phyloP scores from a whole-genome alignment of 2,329 filamentous ascomycete species.

The Microsporum ferrugineum region DNA sequence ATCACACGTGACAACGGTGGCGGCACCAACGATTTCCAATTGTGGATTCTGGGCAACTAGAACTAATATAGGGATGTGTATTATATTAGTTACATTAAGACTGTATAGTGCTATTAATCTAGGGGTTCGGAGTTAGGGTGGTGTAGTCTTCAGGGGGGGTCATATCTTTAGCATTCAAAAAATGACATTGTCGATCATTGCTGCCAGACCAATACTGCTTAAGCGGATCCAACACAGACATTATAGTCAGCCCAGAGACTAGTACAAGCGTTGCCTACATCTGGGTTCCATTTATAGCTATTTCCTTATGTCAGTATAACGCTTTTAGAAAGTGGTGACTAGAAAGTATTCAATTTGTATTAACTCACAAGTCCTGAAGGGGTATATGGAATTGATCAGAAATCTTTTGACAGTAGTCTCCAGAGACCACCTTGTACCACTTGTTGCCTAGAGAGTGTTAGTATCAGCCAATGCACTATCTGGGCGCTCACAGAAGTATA shows the following conservation, averaged over 20 bases:
- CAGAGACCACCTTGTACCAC: neutral
- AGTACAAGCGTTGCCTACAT: neutral
- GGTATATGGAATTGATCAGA: neutral
- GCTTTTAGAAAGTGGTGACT: neutral
- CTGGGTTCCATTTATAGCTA: neutral
- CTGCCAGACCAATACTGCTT: neutral
- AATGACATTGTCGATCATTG: too few species aligned
- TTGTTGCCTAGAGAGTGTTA: neutral
- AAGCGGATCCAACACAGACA: neutral
- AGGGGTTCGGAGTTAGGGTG: too few species aligned
- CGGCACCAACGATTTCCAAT: too few species aligned
- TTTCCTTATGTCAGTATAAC: neutral
- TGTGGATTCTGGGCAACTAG: too few species aligned
- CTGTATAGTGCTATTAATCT: too few species aligned
- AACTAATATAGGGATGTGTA: too few species aligned
- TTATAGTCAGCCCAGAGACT: neutral
- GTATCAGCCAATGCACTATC: neutral
- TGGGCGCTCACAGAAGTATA: neutral
- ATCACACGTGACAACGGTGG: too few species aligned
- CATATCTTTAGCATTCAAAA: too few species aligned
- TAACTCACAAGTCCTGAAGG: neutral
- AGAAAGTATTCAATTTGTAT: neutral
- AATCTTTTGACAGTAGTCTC: neutral
- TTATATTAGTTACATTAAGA: too few species aligned
- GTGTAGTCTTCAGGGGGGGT: too few species aligned